Percentiles rank a stretch among this genome's conserved stretches.
phyloP scores from a whole-genome alignment of 345 rosid genomes.

The Hypericum perforatum region DNA sequence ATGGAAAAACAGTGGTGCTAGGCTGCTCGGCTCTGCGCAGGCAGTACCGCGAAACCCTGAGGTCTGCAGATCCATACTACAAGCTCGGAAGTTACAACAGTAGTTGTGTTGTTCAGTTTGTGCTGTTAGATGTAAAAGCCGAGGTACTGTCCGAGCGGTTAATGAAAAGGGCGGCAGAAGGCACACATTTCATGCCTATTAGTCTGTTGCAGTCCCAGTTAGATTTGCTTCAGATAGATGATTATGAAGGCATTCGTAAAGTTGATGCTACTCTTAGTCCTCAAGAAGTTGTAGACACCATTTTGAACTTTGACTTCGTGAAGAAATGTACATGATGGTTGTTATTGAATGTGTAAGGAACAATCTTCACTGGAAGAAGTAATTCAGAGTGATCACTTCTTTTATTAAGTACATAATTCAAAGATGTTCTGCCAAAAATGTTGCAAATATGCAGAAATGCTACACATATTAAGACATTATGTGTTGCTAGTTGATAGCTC shows the following conservation, averaged over 20 bases:
- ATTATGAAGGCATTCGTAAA: slow-evolving; percentile 43
- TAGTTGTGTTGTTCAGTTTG: slow-evolving; percentile 32
- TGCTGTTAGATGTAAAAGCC: slow-evolving; percentile 46
- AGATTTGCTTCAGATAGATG: slow-evolving; percentile 60
- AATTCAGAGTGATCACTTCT: too few relatives aligned
- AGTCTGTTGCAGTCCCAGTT: slow-evolving; percentile 71
- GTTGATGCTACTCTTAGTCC: slow-evolving; percentile 51
- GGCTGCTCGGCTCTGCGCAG: slow-evolving; percentile 69
- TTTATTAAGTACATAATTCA: too few relatives aligned
- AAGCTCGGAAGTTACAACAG: slow-evolving; percentile 26
- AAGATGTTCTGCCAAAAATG: too few relatives aligned
- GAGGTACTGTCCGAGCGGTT: slow-evolving; percentile 50
- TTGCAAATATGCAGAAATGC: too few relatives aligned
- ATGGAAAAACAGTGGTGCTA: slow-evolving; percentile 37
- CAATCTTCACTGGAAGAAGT: too few relatives aligned
- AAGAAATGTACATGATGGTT: too few relatives aligned
- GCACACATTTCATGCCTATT: slow-evolving; percentile 73
- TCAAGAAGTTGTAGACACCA: slow-evolving; percentile 12
- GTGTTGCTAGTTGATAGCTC: too few relatives aligned
- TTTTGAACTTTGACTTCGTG: not conserved
- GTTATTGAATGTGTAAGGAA: too few relatives aligned
- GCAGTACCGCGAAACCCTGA: slow-evolving; percentile 60
- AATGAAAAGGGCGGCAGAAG: slow-evolving; percentile 45
- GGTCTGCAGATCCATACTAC: slow-evolving; percentile 51
- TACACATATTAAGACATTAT: too few relatives aligned